Conservation (phyloP, 768 basidiomycete genomes). For the Mycena vitilis region DNA sequence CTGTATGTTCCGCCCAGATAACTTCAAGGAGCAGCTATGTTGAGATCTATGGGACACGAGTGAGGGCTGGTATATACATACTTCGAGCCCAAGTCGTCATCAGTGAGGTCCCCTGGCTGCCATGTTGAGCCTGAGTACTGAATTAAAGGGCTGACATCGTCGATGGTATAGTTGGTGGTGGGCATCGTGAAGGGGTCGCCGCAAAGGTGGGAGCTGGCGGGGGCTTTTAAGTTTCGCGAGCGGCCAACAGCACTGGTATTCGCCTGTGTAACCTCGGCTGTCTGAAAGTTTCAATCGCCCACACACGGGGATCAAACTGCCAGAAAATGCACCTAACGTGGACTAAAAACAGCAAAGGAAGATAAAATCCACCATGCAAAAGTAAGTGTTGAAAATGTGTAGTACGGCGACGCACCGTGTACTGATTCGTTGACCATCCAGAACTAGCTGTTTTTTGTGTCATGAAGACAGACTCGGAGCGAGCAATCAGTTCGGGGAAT, state of each 20-base stretch:
- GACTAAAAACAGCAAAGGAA: no score
- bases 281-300: neutral
- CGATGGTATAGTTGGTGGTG: slow-evolving; percentile 39
- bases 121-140: slow-evolving; percentile 39
- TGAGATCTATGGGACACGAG: neutral
- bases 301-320: neutral
- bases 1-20: slow-evolving; percentile 53
- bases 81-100: slow-evolving; percentile 27
- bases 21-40: slow-evolving; percentile 36
- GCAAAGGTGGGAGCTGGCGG: neutral
- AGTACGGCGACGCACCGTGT: no score
- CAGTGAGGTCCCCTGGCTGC: slow-evolving; percentile 14
- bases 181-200: slow-evolving; percentile 28
- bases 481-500: no score
- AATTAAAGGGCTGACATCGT: slow-evolving; percentile 44
- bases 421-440: no score
- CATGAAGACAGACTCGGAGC: no score
- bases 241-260: neutral
- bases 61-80: neutral
- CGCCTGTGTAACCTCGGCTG: slow-evolving; percentile 4
- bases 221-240: neutral
- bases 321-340: no score
- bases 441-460: no score
- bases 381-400: no score
- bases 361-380: no score